phyloP scores from a whole-genome alignment of 2,329 filamentous ascomycete genomes.

The Hypoxylon sp. region DNA sequence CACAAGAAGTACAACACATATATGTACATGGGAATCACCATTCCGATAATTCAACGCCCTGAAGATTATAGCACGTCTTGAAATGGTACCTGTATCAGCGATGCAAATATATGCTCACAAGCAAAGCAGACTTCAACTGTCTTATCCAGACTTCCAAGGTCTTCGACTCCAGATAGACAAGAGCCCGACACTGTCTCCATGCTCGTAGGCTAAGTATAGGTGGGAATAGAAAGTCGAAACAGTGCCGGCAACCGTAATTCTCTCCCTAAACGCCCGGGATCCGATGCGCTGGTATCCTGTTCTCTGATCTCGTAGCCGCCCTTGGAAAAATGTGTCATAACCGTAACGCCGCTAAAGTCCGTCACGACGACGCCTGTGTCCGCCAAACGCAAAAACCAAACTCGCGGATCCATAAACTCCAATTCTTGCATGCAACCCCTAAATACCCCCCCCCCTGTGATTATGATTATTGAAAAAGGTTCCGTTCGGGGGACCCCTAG shows the following conservation, averaged over 20 bases:
- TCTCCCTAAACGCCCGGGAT: conserved; percentile 28
- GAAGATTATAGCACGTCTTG: conserved; percentile 2
- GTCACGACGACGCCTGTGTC: conserved; percentile 7
- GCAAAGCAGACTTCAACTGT: too few species aligned
- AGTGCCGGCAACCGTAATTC: conserved; percentile 10
- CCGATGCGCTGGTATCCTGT: conserved; percentile 27
- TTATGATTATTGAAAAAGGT: conserved; percentile 24
- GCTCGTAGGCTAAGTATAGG: too few species aligned
- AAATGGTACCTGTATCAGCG: not conserved
- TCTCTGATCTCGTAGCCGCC: conserved; percentile 20
- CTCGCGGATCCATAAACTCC: conserved; percentile 22
- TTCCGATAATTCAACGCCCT: conserved; percentile 6
- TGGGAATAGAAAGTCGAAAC: conserved; percentile 13
- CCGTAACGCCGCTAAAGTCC: conserved; percentile 33
- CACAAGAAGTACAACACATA: conserved; percentile 8
- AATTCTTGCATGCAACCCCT: conserved; percentile 9
- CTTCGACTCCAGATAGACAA: too few species aligned
- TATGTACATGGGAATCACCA: conserved; percentile 26
- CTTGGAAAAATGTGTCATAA: conserved; percentile 18
- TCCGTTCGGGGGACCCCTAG: too few species aligned
- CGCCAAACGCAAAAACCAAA: conserved; percentile 19
- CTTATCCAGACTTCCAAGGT: too few species aligned
- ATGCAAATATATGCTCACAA: not conserved
- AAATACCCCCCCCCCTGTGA: conserved; percentile 1
- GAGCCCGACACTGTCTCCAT: not conserved